Evolutionary conservation across 139 green algal species (phyloP), one percentile per base, ranked within the genome.

Genomic region (Gonium pectorale): DNA sequence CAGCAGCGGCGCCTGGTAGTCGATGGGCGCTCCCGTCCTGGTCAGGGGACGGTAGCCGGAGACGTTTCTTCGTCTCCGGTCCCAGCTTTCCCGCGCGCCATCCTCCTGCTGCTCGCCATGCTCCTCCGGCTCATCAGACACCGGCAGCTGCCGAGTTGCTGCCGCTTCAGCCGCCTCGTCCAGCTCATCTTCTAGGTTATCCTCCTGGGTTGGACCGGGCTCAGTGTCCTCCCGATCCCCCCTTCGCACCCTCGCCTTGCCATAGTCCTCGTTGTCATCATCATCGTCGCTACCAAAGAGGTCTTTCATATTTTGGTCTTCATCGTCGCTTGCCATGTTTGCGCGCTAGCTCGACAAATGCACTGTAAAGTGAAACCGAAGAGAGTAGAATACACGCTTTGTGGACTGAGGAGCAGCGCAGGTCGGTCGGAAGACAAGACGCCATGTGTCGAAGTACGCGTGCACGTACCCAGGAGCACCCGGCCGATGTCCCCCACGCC

Each of bases 281-380:
- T 90, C 85, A 5, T 86, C 89, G 2, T 90, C 80, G 26, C 64
- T 78, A 4, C 85, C 90, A 86, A 93, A 93, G 35, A 93, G 49
- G 33, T 89, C 89, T 15, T 92, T 62, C 38, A 93, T 79, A 51
- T 77, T 62, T 9, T 86, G 66, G 29, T 69, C 64, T 3, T 79
- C 67, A 26, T 80, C 70, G 46, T 85, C 79, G 35, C 40, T 66
- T 3, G 77, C 77, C 77, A 83, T 83, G 40, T 77, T 77, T n/a
- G n/a, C n/a, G n/a, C n/a, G n/a, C n/a, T n/a, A n/a, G n/a, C n/a
- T n/a, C n/a, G n/a, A n/a, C n/a, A n/a, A n/a, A n/a, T n/a, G n/a
- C n/a, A n/a, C n/a, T n/a, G n/a, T n/a, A n/a, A n/a, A n/a, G n/a
- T n/a, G n/a, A n/a, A n/a, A n/a, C n/a, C n/a, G n/a, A n/a, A n/a